phyloP scores from a whole-genome alignment of 768 basidiomycete genomes.

The Boletus rubropictus region DNA sequence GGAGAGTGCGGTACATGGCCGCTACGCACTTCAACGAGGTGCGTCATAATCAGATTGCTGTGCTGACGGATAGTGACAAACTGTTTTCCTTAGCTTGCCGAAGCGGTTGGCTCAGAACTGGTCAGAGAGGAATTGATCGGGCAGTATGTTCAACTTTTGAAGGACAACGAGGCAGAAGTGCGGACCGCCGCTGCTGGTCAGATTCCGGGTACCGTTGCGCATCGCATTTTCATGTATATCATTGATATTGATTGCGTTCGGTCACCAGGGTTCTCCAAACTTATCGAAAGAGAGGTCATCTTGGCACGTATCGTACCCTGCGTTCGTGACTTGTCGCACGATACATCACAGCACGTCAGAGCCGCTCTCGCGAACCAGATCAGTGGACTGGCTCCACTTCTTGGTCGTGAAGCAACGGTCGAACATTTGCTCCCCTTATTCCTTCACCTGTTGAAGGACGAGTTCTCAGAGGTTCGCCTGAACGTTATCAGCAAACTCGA shows the following conservation, averaged over 20 bases:
- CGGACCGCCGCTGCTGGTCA: conserved; percentile 94
- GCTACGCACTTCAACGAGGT: conserved; percentile 97
- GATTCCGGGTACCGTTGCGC: conserved; percentile 70
- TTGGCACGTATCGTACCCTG: conserved; percentile 90
- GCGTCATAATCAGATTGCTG: conserved; percentile 10
- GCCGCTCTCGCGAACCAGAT: conserved; percentile 95
- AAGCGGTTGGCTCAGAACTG: conserved; percentile 82
- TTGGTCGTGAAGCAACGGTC: conserved; percentile 89
- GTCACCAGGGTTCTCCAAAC: conserved; percentile 82
- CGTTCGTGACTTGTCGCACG: conserved; percentile 89
- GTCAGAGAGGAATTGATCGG: conserved; percentile 91
- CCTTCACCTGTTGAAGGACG: conserved; percentile 94
- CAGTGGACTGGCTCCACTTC: conserved; percentile 88
- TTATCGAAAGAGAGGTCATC: conserved; percentile 90
- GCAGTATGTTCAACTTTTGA: conserved; percentile 89
- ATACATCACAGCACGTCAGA: conserved; percentile 93
- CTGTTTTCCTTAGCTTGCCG: conserved; percentile 59
- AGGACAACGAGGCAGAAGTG: conserved; percentile 98
- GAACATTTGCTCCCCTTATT: conserved; percentile 96
- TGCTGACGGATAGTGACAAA: neutral
- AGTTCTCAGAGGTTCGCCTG: conserved; percentile 94
- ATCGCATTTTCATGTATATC: neutral
- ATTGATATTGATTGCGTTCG: conserved; percentile 6
- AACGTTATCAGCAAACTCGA: conserved; percentile 99
- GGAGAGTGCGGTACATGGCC: conserved; percentile 98